Evolutionary conservation across 345 rosid species (phyloP).

Genomic region (Clarkia xantiana): DNA sequence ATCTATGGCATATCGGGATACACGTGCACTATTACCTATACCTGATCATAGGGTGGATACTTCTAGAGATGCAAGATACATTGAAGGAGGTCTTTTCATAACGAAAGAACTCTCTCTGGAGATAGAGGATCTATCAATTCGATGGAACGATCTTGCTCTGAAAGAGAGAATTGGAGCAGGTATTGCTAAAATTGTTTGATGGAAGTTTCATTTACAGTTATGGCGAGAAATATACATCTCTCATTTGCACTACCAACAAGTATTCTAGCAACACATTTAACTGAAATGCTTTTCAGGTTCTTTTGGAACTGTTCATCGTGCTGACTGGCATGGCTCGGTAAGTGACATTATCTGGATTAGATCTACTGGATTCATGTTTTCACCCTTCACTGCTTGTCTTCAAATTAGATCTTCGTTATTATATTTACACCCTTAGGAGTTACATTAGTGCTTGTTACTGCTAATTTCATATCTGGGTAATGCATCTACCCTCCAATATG

Average conservation of each 20-base stretch:
- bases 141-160: constrained; percentile 80
- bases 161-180: constrained; percentile 99
- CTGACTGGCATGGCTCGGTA: constrained; percentile 99
- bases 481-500: too few relatives aligned
- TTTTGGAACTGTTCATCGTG: constrained; percentile 98
- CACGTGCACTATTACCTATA: constrained; percentile 11
- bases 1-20: constrained; percentile 25
- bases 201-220: not conserved
- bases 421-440: too few relatives aligned
- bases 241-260: not conserved
- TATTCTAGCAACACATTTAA: not conserved
- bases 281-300: constrained; percentile 56
- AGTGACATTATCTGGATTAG: constrained; percentile 14
- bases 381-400: not conserved
- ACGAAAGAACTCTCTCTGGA: constrained; percentile 49
- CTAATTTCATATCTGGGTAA: too few relatives aligned
- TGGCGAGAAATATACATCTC: not conserved
- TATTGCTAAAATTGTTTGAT: constrained; percentile 14
- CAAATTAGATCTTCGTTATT: not conserved
- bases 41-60: constrained; percentile 21
- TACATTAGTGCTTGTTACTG: too few relatives aligned
- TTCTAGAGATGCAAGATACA: constrained; percentile 24
- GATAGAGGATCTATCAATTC: constrained; percentile 75
- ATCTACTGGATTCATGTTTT: not conserved
- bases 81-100: constrained; percentile 25